Percentiles rank a stretch among this genome's conserved stretches.
phyloP scores from a whole-genome alignment of 2,329 filamentous ascomycete genomes.

The Lasiodiplodia citricola region DNA sequence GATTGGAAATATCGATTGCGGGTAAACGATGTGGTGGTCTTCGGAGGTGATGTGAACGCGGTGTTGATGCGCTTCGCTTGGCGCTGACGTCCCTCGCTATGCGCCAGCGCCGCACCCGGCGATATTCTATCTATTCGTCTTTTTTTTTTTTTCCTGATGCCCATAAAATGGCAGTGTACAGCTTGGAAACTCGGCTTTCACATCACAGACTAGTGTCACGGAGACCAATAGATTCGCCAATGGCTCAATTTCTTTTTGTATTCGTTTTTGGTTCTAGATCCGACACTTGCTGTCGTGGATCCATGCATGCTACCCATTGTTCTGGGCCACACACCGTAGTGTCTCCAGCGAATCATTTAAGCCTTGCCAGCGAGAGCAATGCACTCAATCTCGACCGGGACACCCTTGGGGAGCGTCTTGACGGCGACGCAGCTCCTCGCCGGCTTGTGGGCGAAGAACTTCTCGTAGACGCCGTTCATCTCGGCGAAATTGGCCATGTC shows the following conservation, averaged over 20 bases:
- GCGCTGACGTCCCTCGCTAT: not conserved
- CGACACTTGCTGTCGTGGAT: not conserved
- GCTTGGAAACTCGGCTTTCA: not conserved
- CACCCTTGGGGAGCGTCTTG: conserved; percentile 84
- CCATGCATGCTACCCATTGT: not conserved
- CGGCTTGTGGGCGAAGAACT: conserved; percentile 82
- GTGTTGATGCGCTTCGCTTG: conserved; percentile 22
- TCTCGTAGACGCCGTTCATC: conserved; percentile 86
- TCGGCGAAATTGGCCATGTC: conserved; percentile 88
- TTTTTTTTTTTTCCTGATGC: not conserved
- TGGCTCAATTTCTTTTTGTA: conserved; percentile 6
- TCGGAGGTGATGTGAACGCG: conserved; percentile 8
- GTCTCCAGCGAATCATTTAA: not conserved
- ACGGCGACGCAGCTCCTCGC: conserved; percentile 90
- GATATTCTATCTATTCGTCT: not conserved
- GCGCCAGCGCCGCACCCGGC: conserved; percentile 7
- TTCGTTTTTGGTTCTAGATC: not conserved
- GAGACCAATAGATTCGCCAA: not conserved
- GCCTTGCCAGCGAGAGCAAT: conserved; percentile 63
- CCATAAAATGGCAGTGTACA: not conserved
- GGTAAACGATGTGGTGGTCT: not conserved
- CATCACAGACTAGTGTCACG: not conserved
- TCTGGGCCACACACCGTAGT: not conserved
- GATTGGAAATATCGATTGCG: not conserved
- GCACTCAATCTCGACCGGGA: conserved; percentile 88